A percentile compares a stretch with the other conserved stretches of the same genome.
phyloP scores from a whole-genome alignment of 2,329 filamentous ascomycete species.

The Claviceps citrina region DNA sequence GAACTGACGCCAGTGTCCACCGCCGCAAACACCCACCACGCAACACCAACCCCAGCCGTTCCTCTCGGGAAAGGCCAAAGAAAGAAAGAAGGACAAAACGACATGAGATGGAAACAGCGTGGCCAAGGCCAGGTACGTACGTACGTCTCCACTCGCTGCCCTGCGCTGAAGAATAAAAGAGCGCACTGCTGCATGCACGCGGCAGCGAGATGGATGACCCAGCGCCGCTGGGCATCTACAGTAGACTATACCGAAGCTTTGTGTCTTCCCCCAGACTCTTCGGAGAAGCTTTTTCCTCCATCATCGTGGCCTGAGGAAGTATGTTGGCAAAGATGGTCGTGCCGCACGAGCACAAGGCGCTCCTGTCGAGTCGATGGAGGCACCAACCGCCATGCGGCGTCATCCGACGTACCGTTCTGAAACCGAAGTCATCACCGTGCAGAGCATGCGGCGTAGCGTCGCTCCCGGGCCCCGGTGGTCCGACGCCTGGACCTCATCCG shows the following conservation, averaged over 20 bases:
- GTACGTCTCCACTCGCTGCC: no score
- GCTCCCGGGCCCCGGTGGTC: background rate
- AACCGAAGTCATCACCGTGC: slow-evolving; percentile 18
- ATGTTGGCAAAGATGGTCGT: slow-evolving; percentile 25
- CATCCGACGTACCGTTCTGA: slow-evolving; percentile 13
- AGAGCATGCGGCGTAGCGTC: background rate
- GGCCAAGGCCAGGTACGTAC: no score
- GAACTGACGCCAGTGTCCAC: no score
- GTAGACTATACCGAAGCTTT: slow-evolving; percentile 8
- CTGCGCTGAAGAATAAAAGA: no score
- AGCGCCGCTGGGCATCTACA: slow-evolving; percentile 8
- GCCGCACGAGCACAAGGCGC: slow-evolving; percentile 27
- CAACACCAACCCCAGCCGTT: no score
- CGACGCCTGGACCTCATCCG: slow-evolving; percentile 1
- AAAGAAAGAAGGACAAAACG: background rate
- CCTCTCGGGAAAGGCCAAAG: background rate
- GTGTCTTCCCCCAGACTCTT: slow-evolving; percentile 15
- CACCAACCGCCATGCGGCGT: no score
- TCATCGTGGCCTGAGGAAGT: slow-evolving; percentile 20
- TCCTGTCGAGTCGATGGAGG: no score
- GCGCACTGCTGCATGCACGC: no score
- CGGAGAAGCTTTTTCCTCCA: slow-evolving; percentile 20
- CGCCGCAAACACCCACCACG: no score
- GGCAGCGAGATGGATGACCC: slow-evolving; percentile 8
- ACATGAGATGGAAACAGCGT: slow-evolving; percentile 5